A percentile compares a stretch with the other conserved stretches of the same genome.
Evolutionary conservation across 345 rosid species (phyloP).

Genomic region (Brassica juncea): DNA sequence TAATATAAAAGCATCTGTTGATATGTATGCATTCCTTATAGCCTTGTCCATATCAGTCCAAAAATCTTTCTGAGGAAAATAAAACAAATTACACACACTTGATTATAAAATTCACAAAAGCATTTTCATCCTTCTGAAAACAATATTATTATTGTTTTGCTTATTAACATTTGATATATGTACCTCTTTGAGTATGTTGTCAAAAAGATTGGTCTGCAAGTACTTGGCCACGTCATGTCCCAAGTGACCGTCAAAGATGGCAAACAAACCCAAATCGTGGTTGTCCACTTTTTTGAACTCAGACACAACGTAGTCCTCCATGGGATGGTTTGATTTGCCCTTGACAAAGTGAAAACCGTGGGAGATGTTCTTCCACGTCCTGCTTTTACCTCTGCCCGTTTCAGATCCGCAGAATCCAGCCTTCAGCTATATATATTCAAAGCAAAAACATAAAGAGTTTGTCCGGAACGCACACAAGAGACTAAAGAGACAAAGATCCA

Average conservation of each 20-base stretch:
- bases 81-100: not conserved
- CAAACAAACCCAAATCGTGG: slow-evolving; percentile 76
- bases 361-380: slow-evolving; percentile 52
- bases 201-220: slow-evolving; percentile 72
- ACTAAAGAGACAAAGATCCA: not conserved
- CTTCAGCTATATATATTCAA: slow-evolving; percentile 49
- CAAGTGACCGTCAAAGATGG: slow-evolving; percentile 86
- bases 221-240: slow-evolving; percentile 86
- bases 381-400: slow-evolving; percentile 76
- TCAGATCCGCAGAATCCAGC: slow-evolving; percentile 64
- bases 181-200: slow-evolving; percentile 78
- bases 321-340: slow-evolving; percentile 80
- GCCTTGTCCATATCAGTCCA: slow-evolving; percentile 70
- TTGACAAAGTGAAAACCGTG: slow-evolving; percentile 77
- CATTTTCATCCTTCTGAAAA: not conserved
- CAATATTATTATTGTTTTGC: not conserved
- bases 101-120: not conserved
- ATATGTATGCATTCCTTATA: slow-evolving; percentile 66
- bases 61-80: slow-evolving; percentile 57
- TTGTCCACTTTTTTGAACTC: slow-evolving; percentile 57
- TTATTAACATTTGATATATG: not conserved
- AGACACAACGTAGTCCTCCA: slow-evolving; percentile 85
- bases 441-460: not conserved
- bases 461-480: not conserved
- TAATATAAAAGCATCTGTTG: slow-evolving; percentile 66